These are phyloP conservation scores for Kockovaella imperatae DNA, from an alignment of 768 basidiomycete species.

Conservation along the genomic window DNA sequence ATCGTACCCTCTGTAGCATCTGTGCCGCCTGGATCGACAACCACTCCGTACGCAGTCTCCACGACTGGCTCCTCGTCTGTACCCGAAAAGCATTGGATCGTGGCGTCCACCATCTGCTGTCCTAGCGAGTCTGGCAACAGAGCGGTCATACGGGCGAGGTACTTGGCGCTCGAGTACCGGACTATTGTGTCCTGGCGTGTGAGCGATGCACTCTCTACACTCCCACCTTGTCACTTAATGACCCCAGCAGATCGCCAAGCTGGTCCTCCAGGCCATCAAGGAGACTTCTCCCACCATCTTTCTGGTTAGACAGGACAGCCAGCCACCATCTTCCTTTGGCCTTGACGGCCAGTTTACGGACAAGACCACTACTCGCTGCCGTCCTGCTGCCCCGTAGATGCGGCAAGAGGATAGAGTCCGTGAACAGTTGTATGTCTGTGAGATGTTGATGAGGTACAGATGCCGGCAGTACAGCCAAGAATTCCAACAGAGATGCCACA, in stretches of 20 bases:
- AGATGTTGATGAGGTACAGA: constrained; percentile 55
- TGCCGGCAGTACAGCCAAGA: constrained; percentile 23
- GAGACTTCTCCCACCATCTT: constrained; percentile 39
- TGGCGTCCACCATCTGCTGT: constrained; percentile 70
- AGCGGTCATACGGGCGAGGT: constrained; percentile 73
- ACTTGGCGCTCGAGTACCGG: constrained; percentile 90
- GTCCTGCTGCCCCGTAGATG: constrained; percentile 39
- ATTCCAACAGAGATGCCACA: constrained; percentile 23
- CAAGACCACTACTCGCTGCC: constrained; percentile 21
- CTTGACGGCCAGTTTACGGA: constrained; percentile 40
- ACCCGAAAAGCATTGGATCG: constrained; percentile 64
- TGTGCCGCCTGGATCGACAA: constrained; percentile 35
- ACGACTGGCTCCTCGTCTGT: constrained; percentile 35
- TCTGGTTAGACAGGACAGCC: constrained; percentile 17
- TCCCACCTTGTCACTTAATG: constrained; percentile 71
- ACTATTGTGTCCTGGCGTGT: constrained; percentile 74
- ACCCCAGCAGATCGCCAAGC: constrained; percentile 63
- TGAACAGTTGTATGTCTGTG: constrained; percentile 52
- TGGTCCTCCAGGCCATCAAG: constrained; percentile 70
- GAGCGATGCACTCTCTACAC: neutral
- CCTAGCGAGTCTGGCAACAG: constrained; percentile 68
- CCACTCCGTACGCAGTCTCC: constrained; percentile 19
- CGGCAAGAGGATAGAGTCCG: constrained; percentile 49
- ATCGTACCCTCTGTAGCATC: constrained; percentile 21
- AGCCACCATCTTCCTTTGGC: constrained; percentile 41